Evolutionary conservation across 768 basidiomycete species (phyloP).

Genomic region (Gymnopilus dilepis): DNA sequence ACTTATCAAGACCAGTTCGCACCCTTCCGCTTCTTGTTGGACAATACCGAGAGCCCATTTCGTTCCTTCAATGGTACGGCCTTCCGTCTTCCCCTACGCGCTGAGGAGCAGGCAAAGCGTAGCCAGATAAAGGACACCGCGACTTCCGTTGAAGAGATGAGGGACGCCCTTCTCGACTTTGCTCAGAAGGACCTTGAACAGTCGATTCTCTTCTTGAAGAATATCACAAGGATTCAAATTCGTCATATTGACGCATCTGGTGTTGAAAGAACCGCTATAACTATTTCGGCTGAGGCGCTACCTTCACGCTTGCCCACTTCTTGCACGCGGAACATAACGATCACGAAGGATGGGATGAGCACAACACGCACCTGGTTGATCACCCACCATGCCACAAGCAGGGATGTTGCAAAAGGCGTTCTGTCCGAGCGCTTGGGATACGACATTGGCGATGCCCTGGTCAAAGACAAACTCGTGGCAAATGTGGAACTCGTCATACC

Average conservation of each 20-base stretch:
- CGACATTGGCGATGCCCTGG: conserved; percentile 30
- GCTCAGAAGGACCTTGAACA: conserved; percentile 41
- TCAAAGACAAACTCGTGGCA: conserved; percentile 46
- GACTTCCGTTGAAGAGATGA: conserved; percentile 35
- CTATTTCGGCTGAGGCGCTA: conserved; percentile 3
- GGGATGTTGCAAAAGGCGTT: conserved; percentile 21
- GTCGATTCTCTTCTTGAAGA: conserved; percentile 45
- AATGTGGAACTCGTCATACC: conserved; percentile 42
- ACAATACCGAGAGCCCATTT: conserved; percentile 7
- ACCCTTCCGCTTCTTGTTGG: conserved; percentile 18
- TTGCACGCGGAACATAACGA: background rate
- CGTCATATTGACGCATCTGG: conserved; percentile 34
- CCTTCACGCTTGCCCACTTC: background rate
- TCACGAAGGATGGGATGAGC: background rate
- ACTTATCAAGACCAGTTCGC: conserved; percentile 19
- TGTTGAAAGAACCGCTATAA: conserved; percentile 7
- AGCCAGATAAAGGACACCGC: conserved; percentile 31
- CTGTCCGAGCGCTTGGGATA: conserved; percentile 34
- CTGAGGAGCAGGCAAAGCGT: conserved; percentile 36
- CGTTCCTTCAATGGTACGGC: conserved; percentile 39
- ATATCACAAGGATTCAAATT: conserved; percentile 43
- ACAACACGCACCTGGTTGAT: conserved; percentile 33
- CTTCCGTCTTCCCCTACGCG: conserved; percentile 51
- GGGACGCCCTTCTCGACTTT: conserved; percentile 42
- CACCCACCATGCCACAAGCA: conserved; percentile 28